Conservation (phyloP, 2,329 filamentous ascomycete species). For the Aureobasidium sp. region DNA sequence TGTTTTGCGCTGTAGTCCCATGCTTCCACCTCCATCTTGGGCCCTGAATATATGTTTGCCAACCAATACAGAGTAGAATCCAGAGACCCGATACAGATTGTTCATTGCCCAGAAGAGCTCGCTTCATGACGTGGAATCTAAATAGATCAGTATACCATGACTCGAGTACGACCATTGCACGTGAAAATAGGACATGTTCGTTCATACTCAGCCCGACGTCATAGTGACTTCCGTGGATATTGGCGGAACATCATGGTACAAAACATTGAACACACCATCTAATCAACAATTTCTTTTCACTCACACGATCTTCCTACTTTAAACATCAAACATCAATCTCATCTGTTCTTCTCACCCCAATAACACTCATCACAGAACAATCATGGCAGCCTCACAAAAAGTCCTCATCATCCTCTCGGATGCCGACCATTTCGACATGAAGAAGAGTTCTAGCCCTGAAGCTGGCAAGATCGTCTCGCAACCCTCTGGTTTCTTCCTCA, state of each 20-base stretch:
- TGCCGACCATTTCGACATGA: constrained; percentile 31
- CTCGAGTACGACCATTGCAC: neutral
- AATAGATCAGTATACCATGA: neutral
- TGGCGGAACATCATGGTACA: neutral
- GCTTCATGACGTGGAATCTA: neutral
- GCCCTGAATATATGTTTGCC: too few species aligned
- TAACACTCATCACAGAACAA: neutral
- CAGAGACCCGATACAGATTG: too few species aligned
- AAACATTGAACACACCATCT: neutral
- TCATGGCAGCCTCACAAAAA: constrained; percentile 26
- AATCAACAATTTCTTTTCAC: neutral
- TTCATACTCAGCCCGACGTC: neutral
- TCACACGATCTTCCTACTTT: too few species aligned
- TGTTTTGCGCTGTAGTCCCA: neutral
- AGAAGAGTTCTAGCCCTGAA: constrained; percentile 23
- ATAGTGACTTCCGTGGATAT: constrained; percentile 4
- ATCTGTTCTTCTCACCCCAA: neutral
- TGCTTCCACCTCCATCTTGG: too few species aligned
- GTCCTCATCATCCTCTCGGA: constrained; percentile 40
- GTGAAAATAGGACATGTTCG: neutral
- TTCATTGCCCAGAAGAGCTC: neutral
- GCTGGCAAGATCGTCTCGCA: constrained; percentile 23
- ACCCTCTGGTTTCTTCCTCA: constrained; percentile 32
- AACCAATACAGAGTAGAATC: too few species aligned
- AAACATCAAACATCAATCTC: too few species aligned